Evolutionary conservation across 2,329 filamentous ascomycete species (phyloP).

Genomic region (Xylogone sp.): DNA sequence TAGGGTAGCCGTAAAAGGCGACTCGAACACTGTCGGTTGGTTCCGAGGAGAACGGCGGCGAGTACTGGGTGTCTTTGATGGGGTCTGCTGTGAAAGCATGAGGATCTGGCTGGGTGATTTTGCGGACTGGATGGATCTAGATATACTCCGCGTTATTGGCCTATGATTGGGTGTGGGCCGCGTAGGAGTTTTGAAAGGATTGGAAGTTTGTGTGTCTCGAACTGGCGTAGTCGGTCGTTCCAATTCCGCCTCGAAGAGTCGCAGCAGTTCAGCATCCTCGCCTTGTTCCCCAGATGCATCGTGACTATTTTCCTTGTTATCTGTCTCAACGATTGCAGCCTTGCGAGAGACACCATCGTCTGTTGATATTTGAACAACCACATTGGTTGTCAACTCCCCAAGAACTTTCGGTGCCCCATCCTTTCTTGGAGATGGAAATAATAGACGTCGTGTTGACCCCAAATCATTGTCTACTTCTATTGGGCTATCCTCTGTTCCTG

Average conservation of each 20-base stretch:
- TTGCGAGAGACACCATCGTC: slow-evolving; percentile 30
- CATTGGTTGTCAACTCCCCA: slow-evolving; percentile 52
- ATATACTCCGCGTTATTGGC: slow-evolving; percentile 27
- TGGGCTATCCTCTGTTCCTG: slow-evolving; percentile 53
- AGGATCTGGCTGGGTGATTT: slow-evolving; percentile 24
- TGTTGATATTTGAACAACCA: slow-evolving; percentile 39
- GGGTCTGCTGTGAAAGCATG: slow-evolving; percentile 20
- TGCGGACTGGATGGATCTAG: slow-evolving; percentile 21
- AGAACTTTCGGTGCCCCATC: slow-evolving; percentile 59
- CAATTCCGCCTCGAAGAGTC: slow-evolving; percentile 28
- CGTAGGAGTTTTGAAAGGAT: slow-evolving; percentile 30
- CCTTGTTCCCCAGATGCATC: slow-evolving; percentile 15
- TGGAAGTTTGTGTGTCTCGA: slow-evolving; percentile 14
- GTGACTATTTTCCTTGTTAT: slow-evolving; percentile 27
- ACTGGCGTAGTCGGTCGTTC: slow-evolving; percentile 25
- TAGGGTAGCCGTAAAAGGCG: slow-evolving; percentile 29
- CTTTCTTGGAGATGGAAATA: slow-evolving; percentile 75
- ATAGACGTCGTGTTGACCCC: slow-evolving; percentile 60
- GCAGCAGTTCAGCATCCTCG: slow-evolving; percentile 24
- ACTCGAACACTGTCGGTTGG: slow-evolving; percentile 25
- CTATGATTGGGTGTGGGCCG: slow-evolving; percentile 26
- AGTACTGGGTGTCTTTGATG: slow-evolving; percentile 20
- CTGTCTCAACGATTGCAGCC: slow-evolving; percentile 11
- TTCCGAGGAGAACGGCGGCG: slow-evolving; percentile 22
- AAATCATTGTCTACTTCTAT: slow-evolving; percentile 47